Base-by-base conservation (phyloP, 2,329 filamentous ascomycete genomes). In the Neopestalotiopsis sp. region DNA sequence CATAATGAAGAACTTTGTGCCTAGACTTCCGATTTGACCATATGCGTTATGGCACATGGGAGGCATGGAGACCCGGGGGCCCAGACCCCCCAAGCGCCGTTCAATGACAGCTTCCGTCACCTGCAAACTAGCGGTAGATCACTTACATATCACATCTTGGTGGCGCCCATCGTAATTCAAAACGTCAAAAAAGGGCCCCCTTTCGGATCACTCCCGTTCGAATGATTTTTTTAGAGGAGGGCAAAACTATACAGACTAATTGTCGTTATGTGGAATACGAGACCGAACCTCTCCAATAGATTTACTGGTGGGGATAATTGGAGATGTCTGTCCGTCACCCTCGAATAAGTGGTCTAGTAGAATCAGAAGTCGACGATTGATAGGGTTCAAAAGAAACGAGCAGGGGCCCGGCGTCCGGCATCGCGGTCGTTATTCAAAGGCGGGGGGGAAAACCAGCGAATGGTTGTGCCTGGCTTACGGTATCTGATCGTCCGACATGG, bases 91-190 rank as follows among this genome's bases (percentile, higher is more conserved):
- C 24, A 38, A 40, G 32, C 59, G 59, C 59, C 20, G 14, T 38
- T 34, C n/a, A 24, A 14, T 62, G 30, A 40, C 59, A 62, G 59
- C 32, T 62, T 30, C 59, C 59, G 59, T 20, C 59, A 62, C 59
- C 40, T 17, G 59, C 59, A 20, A 52, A 24, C 45, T 52, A 59
- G 24, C 24, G 57, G 59, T 5, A 62, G 28, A 62, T 62, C 59
- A 62, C 59, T 40, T 38, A 10, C 57, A 59, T 34, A 59, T 59
- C 57, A 59, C 57, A 59, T 59, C 24, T 28, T 52, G 45, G 45
- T 52, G 45, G 45, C 45, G 17, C 59, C 13, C 59, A 13, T 14
- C 17, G 20, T 28, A 62, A n/a, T 61, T 17, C 34, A 7, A 62
- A 32, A 12, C 17, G 30, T 62, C 30, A 13, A 62, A 40, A 17